phyloP scores from a whole-genome alignment of 495 filamentous ascomycete species.

The Tetracladium marchalianum region DNA sequence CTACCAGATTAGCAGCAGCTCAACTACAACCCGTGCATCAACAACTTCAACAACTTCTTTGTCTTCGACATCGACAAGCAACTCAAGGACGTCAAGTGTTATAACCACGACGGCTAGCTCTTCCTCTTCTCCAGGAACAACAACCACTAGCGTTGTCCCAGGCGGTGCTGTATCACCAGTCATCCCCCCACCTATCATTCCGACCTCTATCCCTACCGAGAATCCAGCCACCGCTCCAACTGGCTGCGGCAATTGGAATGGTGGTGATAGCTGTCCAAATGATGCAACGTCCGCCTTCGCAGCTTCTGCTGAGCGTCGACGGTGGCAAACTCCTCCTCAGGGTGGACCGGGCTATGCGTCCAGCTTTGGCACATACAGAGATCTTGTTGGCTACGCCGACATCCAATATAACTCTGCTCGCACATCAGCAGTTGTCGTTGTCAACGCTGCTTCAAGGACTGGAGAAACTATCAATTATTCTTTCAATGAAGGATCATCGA shows the following conservation, averaged over 20 bases:
- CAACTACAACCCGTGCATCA: not conserved
- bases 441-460: conserved; percentile 24
- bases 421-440: conserved; percentile 19
- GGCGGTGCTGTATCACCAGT: conserved; percentile 10
- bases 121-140: not conserved
- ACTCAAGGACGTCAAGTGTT: conserved; percentile 1
- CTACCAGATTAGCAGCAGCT: conserved; percentile 7
- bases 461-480: conserved; percentile 17
- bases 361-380: conserved; percentile 19
- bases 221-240: conserved; percentile 13
- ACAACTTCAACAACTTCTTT: not conserved
- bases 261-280: conserved; percentile 16
- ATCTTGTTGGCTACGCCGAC: conserved; percentile 24
- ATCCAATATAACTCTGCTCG: conserved; percentile 23
- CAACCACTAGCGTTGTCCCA: conserved; percentile 2
- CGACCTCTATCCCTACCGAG: conserved; percentile 13
- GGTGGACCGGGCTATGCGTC: conserved; percentile 12
- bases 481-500: conserved; percentile 17
- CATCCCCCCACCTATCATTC: conserved; percentile 18
- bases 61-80: not conserved
- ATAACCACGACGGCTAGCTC: not conserved
- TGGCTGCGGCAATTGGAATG: conserved; percentile 22
- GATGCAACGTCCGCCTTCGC: conserved; percentile 13
- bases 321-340: conserved; percentile 25
- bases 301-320: conserved; percentile 17